Evolutionary conservation across 225 moss, liverwort and hornwort species (phyloP).

Genomic region (Sphagnum tenellum): DNA sequence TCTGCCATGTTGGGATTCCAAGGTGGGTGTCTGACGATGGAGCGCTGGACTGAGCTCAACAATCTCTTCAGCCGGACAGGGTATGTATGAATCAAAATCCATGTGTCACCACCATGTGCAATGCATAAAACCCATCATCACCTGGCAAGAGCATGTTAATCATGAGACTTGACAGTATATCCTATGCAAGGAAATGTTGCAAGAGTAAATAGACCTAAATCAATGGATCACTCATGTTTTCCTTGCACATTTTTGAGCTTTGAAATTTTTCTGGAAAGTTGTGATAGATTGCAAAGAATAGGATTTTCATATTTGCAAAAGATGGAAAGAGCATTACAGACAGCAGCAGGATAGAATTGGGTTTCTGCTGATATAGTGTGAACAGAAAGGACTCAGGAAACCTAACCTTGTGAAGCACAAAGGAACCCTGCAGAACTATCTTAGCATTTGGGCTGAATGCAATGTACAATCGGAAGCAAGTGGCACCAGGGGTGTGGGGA

Average conservation of each 20-base stretch:
- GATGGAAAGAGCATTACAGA: neutral
- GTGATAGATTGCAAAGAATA: neutral
- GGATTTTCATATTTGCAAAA: neutral
- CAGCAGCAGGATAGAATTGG: neutral
- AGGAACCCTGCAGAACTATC: slow-evolving; percentile 37
- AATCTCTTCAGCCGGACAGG: slow-evolving; percentile 55
- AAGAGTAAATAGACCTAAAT: neutral
- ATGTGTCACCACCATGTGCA: too few species aligned
- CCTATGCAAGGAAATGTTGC: neutral
- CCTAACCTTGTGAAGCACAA: too few species aligned
- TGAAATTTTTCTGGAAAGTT: neutral
- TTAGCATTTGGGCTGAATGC: slow-evolving; percentile 85
- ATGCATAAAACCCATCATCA: too few species aligned
- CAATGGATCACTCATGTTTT: too few species aligned
- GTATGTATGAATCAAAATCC: slow-evolving; percentile 24
- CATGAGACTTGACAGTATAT: neutral
- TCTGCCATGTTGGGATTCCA: slow-evolving; percentile 50
- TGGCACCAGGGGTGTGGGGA: slow-evolving; percentile 10
- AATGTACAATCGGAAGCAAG: slow-evolving; percentile 46
- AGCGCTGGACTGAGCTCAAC: slow-evolving; percentile 75
- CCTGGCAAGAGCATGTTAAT: neutral
- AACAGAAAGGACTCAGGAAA: too few species aligned
- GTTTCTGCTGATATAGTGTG: too few species aligned
- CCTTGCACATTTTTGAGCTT: too few species aligned
- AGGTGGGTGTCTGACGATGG: slow-evolving; percentile 66